Evolutionary conservation across 2,329 filamentous ascomycete species (phyloP).

Genomic region (Fusarium verticillioides): DNA sequence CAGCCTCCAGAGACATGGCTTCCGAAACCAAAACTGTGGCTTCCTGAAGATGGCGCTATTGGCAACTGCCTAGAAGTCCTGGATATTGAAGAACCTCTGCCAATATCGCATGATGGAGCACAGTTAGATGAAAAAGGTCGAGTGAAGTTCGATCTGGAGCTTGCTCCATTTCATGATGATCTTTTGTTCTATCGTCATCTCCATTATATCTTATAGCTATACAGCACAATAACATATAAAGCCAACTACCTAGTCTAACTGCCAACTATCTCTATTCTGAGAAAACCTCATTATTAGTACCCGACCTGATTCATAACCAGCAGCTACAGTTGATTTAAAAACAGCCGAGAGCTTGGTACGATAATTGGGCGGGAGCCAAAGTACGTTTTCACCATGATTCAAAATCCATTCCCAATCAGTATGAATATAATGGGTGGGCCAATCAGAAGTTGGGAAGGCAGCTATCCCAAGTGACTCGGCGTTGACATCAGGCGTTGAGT

Average conservation of each 20-base stretch:
- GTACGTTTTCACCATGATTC: accelerated
- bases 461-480: accelerated
- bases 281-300: neutral
- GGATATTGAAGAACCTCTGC: accelerated
- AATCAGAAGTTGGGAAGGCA: accelerated
- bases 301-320: accelerated
- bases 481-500: accelerated
- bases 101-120: neutral
- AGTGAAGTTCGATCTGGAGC: neutral
- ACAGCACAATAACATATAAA: no score
- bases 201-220: accelerated
- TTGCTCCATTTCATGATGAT: accelerated
- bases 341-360: accelerated
- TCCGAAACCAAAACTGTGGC: neutral
- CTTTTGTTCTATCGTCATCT: accelerated
- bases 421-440: accelerated
- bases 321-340: neutral
- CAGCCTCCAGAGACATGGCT: neutral
- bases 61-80: accelerated
- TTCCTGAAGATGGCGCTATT: accelerated
- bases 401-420: accelerated
- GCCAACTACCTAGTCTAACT: neutral
- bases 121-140: accelerated
- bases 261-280: accelerated
- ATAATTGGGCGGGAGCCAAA: neutral